These are phyloP conservation scores for Cyberlindnera bimundalis DNA, from an alignment of 805 yeast genomes.

Conservation along the genomic window DNA sequence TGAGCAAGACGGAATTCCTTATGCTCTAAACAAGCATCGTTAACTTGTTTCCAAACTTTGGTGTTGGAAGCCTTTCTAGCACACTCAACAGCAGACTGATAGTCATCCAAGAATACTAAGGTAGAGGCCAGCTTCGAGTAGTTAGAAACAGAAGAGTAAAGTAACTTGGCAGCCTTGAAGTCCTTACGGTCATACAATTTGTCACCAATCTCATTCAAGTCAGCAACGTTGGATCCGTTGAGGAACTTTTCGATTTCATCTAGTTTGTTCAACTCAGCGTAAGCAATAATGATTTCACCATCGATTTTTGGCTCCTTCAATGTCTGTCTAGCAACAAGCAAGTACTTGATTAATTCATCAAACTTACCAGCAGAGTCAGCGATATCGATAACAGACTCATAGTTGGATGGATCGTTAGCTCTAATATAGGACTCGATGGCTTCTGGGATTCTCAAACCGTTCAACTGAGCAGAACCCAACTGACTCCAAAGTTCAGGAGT, in stretches of 20 bases:
- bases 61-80: conserved; percentile 96
- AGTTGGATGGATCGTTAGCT: conserved; percentile 90
- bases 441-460: conserved; percentile 88
- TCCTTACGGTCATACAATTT: conserved; percentile 74
- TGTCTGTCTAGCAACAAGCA: conserved; percentile 87
- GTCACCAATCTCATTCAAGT: conserved; percentile 89
- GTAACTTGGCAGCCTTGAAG: conserved; percentile 89
- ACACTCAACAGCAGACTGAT: conserved; percentile 96
- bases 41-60: conserved; percentile 95
- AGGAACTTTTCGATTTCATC: conserved; percentile 82
- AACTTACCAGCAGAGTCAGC: conserved; percentile 95
- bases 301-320: conserved; percentile 91
- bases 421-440: conserved; percentile 88
- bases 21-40: conserved; percentile 92
- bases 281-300: conserved; percentile 84
- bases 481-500: conserved; percentile 89
- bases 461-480: conserved; percentile 92
- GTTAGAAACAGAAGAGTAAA: conserved; percentile 83
- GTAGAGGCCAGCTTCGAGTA: conserved; percentile 97
- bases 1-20: conserved; percentile 96
- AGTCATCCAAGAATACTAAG: conserved; percentile 84
- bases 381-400: conserved; percentile 86
- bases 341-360: conserved; percentile 84
- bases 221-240: conserved; percentile 87
- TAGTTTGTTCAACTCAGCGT: conserved; percentile 73